Conservation (phyloP, 495 filamentous ascomycete genomes). For the Astrothelium subdiscretum region DNA sequence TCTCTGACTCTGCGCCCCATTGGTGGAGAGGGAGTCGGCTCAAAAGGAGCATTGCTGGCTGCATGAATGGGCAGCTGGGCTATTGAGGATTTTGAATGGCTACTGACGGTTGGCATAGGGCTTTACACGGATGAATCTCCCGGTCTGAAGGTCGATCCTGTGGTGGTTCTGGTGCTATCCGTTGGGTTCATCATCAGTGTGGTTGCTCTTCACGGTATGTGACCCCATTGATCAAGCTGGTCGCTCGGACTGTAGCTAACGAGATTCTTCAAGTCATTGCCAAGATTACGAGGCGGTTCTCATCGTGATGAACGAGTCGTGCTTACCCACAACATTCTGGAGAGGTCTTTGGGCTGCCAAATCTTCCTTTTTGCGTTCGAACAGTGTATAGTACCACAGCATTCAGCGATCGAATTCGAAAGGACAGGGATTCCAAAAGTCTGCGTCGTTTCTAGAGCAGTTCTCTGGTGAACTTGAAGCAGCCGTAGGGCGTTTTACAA, state of each 20-base stretch:
- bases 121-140: conserved; percentile 99
- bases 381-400: background rate
- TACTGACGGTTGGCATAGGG: conserved; percentile 34
- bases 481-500: background rate
- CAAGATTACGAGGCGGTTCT: conserved; percentile 89
- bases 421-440: background rate
- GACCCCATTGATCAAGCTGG: background rate
- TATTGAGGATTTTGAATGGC: background rate
- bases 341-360: background rate
- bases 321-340: background rate
- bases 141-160: conserved; percentile 91
- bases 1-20: too few species aligned
- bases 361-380: background rate
- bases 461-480: background rate
- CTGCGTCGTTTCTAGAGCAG: background rate
- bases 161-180: conserved; percentile 87
- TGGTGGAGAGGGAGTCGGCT: too few species aligned
- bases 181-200: conserved; percentile 98
- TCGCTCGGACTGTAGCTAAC: conserved; percentile 5
- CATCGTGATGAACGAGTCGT: conserved; percentile 30
- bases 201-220: conserved; percentile 89
- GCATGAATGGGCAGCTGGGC: background rate
- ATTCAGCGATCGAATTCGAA: background rate
- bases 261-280: conserved; percentile 64
- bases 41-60: background rate